Percentiles rank a stretch among this genome's conserved stretches.
Conservation (phyloP, 1,284 basidiomycete genomes). For the Heimioporus punctisporus region DNA sequence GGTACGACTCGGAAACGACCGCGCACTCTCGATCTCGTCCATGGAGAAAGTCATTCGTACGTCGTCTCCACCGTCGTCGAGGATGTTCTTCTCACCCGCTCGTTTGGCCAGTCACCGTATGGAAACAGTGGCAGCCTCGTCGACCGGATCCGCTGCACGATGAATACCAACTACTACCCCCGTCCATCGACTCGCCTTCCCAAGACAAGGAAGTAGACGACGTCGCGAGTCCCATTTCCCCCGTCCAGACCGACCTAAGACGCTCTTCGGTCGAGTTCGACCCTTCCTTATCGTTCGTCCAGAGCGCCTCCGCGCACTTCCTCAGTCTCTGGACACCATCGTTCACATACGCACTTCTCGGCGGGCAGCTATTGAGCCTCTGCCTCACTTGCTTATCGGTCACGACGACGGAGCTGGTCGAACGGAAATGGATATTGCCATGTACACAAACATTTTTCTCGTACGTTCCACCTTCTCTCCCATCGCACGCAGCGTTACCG, state of each 20-base stretch:
- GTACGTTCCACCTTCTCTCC: constrained; percentile 44
- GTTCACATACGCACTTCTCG: constrained; percentile 29
- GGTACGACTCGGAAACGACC: too few relatives aligned
- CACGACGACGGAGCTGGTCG: constrained; percentile 72
- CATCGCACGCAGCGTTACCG: not conserved
- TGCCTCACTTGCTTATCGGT: constrained; percentile 40
- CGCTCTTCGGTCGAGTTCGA: constrained; percentile 22
- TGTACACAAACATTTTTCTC: constrained; percentile 81
- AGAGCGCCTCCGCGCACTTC: constrained; percentile 21
- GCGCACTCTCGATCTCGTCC: too few relatives aligned
- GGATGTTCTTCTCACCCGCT: too few relatives aligned
- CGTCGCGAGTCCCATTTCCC: not conserved
- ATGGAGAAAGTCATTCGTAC: too few relatives aligned
- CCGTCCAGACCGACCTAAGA: not conserved
- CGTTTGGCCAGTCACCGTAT: too few relatives aligned
- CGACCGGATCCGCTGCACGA: constrained; percentile 17
- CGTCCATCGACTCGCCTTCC: constrained; percentile 5
- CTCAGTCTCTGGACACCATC: constrained; percentile 31
- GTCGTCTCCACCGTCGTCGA: too few relatives aligned
- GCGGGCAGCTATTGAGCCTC: constrained; percentile 28
- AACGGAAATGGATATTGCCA: constrained; percentile 69
- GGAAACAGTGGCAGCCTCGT: constrained; percentile 19
- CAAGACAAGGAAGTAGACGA: constrained; percentile 12
- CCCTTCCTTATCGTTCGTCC: constrained; percentile 18
- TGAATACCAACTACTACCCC: constrained; percentile 27